phyloP scores from a whole-genome alignment of 495 filamentous ascomycete genomes.

The Penicillium verhagenii region DNA sequence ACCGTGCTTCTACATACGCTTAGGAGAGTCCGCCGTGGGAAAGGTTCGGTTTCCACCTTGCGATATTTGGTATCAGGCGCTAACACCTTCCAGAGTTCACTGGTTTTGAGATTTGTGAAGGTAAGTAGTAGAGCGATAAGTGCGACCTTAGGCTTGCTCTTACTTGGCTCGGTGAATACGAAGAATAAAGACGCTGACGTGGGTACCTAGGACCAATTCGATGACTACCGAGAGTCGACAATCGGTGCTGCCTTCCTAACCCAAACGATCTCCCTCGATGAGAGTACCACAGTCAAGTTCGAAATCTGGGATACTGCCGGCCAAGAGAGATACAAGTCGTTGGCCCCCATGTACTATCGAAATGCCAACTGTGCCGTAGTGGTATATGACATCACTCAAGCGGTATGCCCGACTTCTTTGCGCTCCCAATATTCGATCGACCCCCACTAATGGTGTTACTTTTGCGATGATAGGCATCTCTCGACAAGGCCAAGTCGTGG shows the following conservation, averaged over 20 bases:
- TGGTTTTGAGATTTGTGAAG: conserved; percentile 97
- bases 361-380: conserved; percentile 99
- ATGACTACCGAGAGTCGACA: conserved; percentile 98
- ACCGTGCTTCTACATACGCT: neutral
- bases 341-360: conserved; percentile 98
- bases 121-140: conserved; percentile 46
- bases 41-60: conserved; percentile 61
- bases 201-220: conserved; percentile 88
- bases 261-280: conserved; percentile 96
- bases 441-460: neutral
- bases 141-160: too few relatives aligned
- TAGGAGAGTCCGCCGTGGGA: conserved; percentile 97
- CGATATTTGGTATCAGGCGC: conserved; percentile 26
- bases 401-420: conserved; percentile 56
- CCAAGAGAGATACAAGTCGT: conserved; percentile 96
- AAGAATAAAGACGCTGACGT: neutral
- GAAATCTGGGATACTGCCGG: conserved; percentile 99
- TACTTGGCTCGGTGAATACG: neutral
- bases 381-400: conserved; percentile 98
- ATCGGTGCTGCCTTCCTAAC: conserved; percentile 99
- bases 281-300: conserved; percentile 97
- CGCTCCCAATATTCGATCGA: neutral
- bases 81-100: conserved; percentile 71
- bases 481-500: conserved; percentile 99
- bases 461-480: conserved; percentile 65